Percentiles rank a stretch among this genome's conserved stretches.
These are phyloP conservation scores for Epichloe festucae DNA, from an alignment of 2,329 filamentous ascomycete species.

Conservation along the genomic window DNA sequence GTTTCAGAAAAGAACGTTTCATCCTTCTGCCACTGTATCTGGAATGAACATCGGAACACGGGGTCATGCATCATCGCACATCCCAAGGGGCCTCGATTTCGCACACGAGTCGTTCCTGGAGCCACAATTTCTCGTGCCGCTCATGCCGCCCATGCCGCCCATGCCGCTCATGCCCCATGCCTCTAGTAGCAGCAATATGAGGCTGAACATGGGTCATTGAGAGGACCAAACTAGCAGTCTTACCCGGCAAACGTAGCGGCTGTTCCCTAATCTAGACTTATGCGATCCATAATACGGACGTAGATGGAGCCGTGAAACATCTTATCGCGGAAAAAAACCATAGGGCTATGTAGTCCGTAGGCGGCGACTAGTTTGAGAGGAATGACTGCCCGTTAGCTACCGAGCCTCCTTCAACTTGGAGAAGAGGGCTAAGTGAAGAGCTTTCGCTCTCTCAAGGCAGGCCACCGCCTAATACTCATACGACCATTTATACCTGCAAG, in stretches of 20 bases:
- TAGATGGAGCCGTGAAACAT: background rate
- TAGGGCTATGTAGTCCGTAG: background rate
- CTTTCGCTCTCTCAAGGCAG: background rate
- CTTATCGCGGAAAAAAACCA: background rate
- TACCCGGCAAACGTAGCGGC: background rate
- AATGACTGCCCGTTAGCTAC: background rate
- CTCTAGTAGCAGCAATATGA: slow-evolving; percentile 1
- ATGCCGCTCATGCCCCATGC: slow-evolving; percentile 13
- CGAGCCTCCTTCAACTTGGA: background rate
- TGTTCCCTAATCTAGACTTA: background rate
- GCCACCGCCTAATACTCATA: background rate
- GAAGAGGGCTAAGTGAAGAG: background rate
- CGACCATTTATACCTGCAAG: background rate
- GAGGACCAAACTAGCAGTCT: background rate
- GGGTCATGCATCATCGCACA: background rate
- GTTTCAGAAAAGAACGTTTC: background rate
- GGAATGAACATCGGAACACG: background rate
- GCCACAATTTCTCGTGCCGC: background rate
- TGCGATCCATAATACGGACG: background rate
- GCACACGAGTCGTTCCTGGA: background rate
- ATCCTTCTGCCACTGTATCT: background rate
- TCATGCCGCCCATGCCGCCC: background rate
- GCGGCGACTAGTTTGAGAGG: background rate
- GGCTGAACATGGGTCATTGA: background rate
- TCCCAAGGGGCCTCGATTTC: background rate